These are phyloP conservation scores for Musa beccarii DNA, from an alignment of 176 grass and related monocot genomes.

Conservation along the genomic window DNA sequence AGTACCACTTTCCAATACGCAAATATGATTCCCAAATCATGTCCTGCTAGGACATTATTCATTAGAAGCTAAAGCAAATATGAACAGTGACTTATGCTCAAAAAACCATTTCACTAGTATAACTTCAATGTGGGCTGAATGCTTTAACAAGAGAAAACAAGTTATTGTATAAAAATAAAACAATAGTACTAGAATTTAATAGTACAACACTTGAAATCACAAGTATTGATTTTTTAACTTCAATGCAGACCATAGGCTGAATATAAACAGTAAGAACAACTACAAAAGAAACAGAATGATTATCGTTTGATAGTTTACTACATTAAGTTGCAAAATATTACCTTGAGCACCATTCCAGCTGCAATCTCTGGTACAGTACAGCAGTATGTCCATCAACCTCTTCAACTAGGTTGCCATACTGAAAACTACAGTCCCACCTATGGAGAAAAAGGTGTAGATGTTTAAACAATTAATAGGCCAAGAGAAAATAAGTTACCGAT, in stretches of 20 bases:
- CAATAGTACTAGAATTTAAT: no score
- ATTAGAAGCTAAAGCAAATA: no score
- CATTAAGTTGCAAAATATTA: conserved; percentile 13
- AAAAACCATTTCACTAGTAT: no score
- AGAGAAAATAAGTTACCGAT: background rate
- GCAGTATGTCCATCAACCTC: conserved; percentile 98
- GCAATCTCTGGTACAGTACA: conserved; percentile 77
- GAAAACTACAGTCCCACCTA: conserved; percentile 99
- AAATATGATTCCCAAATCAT: no score
- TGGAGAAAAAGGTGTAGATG: conserved; percentile 22
- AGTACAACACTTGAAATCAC: no score
- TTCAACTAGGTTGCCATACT: conserved; percentile 88
- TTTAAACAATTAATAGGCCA: conserved; percentile 21
- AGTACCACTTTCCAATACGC: no score
- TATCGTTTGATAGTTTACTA: background rate
- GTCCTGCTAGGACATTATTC: no score
- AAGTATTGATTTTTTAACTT: no score
- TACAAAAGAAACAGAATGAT: background rate
- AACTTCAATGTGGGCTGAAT: no score
- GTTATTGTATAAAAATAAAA: no score
- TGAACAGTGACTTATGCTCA: no score
- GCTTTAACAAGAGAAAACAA: no score
- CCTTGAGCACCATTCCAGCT: conserved; percentile 80
- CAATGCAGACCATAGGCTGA: background rate
- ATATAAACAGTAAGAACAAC: background rate